Percentiles rank a stretch among this genome's conserved stretches.
Conservation (phyloP, 2,329 filamentous ascomycete species). For the Fusarium sp. region DNA sequence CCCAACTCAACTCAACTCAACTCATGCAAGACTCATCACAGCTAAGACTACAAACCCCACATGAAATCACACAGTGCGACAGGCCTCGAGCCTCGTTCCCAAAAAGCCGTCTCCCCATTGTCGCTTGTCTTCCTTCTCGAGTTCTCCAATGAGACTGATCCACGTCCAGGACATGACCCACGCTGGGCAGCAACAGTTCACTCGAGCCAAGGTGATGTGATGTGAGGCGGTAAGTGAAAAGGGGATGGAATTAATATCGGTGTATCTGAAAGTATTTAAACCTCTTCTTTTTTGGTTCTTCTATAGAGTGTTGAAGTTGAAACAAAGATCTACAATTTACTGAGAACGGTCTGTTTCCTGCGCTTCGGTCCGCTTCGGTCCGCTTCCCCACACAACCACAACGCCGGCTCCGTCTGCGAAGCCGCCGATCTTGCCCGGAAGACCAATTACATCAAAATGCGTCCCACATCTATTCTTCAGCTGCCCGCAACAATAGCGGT, state of each 20-base stretch:
- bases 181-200: constrained; percentile 46
- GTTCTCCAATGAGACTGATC: constrained; percentile 45
- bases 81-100: constrained; percentile 17
- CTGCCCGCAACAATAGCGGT: constrained; percentile 2
- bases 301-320: not conserved
- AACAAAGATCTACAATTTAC: not conserved
- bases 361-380: not conserved
- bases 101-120: constrained; percentile 31
- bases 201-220: constrained; percentile 16
- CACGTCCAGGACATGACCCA: constrained; percentile 42
- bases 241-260: constrained; percentile 1
- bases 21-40: constrained; percentile 30
- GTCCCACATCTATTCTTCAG: not conserved
- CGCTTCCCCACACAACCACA: constrained; percentile 29
- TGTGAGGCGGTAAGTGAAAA: constrained; percentile 28
- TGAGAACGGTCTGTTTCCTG: not conserved
- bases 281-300: not conserved
- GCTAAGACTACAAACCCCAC: not conserved
- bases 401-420: constrained; percentile 29
- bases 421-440: constrained; percentile 6
- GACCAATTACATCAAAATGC: constrained; percentile 23
- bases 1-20: not conserved
- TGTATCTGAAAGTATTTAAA: not conserved
- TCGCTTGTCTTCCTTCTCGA: constrained; percentile 8
- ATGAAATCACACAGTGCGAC: constrained; percentile 13